phyloP scores from a whole-genome alignment of 2,329 filamentous ascomycete genomes.

The Mariannaea sp. region DNA sequence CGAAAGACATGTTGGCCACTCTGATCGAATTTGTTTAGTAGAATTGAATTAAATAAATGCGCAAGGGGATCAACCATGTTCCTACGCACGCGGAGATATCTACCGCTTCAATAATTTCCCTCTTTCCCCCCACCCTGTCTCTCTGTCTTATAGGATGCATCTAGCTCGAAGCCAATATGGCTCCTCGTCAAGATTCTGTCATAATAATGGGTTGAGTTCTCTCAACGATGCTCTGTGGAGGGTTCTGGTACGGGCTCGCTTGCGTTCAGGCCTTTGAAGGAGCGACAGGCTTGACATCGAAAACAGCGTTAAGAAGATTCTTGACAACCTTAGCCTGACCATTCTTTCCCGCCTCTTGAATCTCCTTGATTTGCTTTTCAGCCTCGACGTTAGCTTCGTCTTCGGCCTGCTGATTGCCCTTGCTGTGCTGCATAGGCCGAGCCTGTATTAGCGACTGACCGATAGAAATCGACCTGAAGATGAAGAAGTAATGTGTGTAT shows the following conservation, averaged over 20 bases:
- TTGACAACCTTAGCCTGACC: conserved; percentile 79
- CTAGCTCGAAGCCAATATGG: conserved; percentile 4
- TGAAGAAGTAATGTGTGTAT: conserved; percentile 8
- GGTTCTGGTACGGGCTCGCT: neutral
- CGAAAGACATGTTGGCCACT: conserved; percentile 59
- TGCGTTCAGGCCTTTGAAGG: conserved; percentile 41
- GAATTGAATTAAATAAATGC: conserved; percentile 32
- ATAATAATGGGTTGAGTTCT: neutral
- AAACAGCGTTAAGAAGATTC: conserved; percentile 82
- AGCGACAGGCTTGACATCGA: conserved; percentile 75
- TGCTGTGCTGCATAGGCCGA: conserved; percentile 70
- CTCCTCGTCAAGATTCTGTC: conserved; percentile 13
- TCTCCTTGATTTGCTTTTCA: conserved; percentile 80
- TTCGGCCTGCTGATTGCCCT: conserved; percentile 82
- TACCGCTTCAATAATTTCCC: no score
- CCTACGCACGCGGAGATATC: conserved; percentile 15
- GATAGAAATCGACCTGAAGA: neutral
- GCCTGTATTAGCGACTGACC: conserved; percentile 8
- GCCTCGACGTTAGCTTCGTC: conserved; percentile 79
- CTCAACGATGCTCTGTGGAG: neutral
- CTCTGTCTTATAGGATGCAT: conserved; percentile 19
- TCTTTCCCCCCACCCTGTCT: conserved; percentile 23
- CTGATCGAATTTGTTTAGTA: conserved; percentile 55
- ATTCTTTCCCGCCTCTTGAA: conserved; percentile 79
- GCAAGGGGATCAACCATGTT: conserved; percentile 21